Percentiles rank a stretch among this genome's conserved stretches.
Evolutionary conservation across 2,329 filamentous ascomycete species (phyloP).

Genomic region (Sporothrix inflata): DNA sequence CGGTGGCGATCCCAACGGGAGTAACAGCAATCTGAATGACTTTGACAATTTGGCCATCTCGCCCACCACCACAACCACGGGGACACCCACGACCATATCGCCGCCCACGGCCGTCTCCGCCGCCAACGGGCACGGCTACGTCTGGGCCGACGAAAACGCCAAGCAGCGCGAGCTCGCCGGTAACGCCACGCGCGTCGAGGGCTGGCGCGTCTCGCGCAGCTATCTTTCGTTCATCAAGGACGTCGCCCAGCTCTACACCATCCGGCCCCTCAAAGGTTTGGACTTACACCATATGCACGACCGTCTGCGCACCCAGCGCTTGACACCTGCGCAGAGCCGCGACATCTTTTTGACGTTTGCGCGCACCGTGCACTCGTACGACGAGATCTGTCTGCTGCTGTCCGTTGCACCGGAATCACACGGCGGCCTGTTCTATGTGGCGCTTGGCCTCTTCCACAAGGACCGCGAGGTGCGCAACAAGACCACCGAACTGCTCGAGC

Average conservation of each 20-base stretch:
- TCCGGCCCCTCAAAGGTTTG: conserved; percentile 73
- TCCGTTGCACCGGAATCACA: conserved; percentile 83
- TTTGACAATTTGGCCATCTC: conserved; percentile 50
- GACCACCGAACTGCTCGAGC: conserved; percentile 78
- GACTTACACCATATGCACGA: conserved; percentile 94
- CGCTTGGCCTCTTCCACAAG: conserved; percentile 89
- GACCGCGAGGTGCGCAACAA: conserved; percentile 76
- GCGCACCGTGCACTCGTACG: conserved; percentile 75
- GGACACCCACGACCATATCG: neutral
- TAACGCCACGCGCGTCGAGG: conserved; percentile 90
- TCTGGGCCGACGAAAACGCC: conserved; percentile 83
- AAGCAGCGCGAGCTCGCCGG: conserved; percentile 87
- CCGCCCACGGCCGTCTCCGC: conserved; percentile 39
- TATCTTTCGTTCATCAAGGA: conserved; percentile 96
- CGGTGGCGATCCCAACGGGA: neutral
- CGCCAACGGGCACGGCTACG: conserved; percentile 83
- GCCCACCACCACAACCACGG: conserved; percentile 44
- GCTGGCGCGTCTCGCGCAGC: conserved; percentile 92
- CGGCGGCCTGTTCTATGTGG: conserved; percentile 87
- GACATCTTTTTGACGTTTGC: conserved; percentile 84
- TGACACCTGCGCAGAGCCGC: conserved; percentile 74
- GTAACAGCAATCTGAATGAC: conserved; percentile 51
- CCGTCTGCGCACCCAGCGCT: conserved; percentile 78
- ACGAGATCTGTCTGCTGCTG: conserved; percentile 82
- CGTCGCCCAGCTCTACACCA: conserved; percentile 64